Conservation (phyloP, 768 basidiomycete genomes). For the Termitomyces sp. region DNA sequence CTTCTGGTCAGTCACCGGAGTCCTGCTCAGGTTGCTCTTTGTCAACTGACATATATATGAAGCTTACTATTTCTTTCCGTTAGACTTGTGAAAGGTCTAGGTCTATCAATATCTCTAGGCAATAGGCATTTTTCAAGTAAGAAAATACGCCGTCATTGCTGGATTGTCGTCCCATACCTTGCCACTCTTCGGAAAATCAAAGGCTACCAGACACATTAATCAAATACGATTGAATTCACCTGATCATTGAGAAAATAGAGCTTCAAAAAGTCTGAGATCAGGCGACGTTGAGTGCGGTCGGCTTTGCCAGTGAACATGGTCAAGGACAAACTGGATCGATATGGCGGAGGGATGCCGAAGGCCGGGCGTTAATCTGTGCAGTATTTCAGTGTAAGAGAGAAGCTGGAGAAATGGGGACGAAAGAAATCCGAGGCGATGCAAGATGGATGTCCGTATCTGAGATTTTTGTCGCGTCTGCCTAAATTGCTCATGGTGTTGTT, state of each 20-base stretch:
- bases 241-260: slow-evolving; percentile 5
- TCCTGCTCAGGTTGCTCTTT: no score
- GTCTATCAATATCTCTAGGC: no score
- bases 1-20: no score
- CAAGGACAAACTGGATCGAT: background rate
- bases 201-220: background rate
- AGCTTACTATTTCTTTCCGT: no score
- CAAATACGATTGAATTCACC: background rate
- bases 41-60: no score
- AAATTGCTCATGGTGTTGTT: background rate
- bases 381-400: background rate
- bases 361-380: background rate
- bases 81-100: no score
- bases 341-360: background rate
- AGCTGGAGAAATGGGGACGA: slow-evolving; percentile 3
- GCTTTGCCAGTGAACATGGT: slow-evolving; percentile 1
- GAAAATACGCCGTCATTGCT: slow-evolving; percentile 5
- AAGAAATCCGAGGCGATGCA: background rate
- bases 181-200: background rate
- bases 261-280: slow-evolving; percentile 2
- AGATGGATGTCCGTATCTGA: background rate
- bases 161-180: slow-evolving; percentile 4
- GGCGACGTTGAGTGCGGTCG: slow-evolving; percentile 1
- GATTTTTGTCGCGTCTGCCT: background rate
- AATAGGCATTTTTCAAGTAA: slow-evolving; percentile 11